Evolutionary conservation across 768 basidiomycete genomes (phyloP).

Genomic region (Rickenella mellea): DNA sequence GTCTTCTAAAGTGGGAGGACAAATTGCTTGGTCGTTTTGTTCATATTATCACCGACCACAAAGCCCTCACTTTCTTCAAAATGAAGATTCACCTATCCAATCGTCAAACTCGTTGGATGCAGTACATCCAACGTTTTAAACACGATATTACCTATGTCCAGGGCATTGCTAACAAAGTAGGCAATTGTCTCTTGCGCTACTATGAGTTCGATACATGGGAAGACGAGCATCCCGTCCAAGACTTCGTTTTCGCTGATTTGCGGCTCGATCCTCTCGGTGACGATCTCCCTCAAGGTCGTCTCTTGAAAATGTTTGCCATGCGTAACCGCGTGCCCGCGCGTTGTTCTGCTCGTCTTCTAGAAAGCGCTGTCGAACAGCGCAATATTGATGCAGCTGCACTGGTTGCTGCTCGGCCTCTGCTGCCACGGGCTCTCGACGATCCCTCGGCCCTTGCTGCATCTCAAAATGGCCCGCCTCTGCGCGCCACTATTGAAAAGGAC

Average conservation of each 20-base stretch:
- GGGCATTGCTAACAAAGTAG: constrained; percentile 19
- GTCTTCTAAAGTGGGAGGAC: constrained; percentile 24
- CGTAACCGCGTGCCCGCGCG: too few species aligned
- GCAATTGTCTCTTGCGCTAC: constrained; percentile 20
- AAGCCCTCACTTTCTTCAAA: constrained; percentile 20
- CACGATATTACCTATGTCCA: constrained; percentile 17
- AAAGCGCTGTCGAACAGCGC: too few species aligned
- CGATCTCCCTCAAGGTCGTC: constrained; percentile 1
- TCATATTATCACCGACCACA: constrained; percentile 18
- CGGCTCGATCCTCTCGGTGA: constrained; percentile 4
- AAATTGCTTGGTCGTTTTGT: constrained; percentile 18
- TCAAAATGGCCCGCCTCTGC: too few species aligned
- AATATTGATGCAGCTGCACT: too few species aligned
- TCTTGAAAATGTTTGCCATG: neutral
- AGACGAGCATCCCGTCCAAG: constrained; percentile 1
- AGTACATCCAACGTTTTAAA: constrained; percentile 20
- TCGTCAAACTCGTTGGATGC: constrained; percentile 20
- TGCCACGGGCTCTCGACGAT: too few species aligned
- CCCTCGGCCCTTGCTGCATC: too few species aligned
- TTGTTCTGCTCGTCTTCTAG: too few species aligned
- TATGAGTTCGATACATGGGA: constrained; percentile 17
- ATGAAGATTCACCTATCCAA: constrained; percentile 8
- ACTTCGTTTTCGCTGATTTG: constrained; percentile 7
- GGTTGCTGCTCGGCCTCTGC: too few species aligned
- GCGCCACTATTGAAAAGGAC: too few species aligned